Percentiles rank a stretch among this genome's conserved stretches.
phyloP scores from a whole-genome alignment of 2,329 filamentous ascomycete species.

The Ilyonectria robusta region DNA sequence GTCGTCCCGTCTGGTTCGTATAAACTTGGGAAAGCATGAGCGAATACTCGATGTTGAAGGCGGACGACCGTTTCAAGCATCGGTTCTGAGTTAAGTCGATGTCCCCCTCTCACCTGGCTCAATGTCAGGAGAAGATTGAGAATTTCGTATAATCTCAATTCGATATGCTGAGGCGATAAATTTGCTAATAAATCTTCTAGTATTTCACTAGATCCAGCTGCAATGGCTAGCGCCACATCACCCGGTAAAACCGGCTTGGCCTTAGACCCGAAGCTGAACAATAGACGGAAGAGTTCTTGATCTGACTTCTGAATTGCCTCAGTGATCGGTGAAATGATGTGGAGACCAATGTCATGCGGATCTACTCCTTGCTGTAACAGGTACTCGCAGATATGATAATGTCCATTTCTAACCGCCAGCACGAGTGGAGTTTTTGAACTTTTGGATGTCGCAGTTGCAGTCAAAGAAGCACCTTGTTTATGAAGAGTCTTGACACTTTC shows the following conservation, averaged over 20 bases:
- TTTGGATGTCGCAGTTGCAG: accelerated
- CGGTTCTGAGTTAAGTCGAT: neutral
- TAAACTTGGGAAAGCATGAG: neutral
- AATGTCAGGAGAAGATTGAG: neutral
- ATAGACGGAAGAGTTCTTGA: neutral
- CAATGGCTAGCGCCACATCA: neutral
- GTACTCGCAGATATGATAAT: neutral
- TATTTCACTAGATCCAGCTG: neutral
- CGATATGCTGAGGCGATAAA: neutral
- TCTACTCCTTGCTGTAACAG: neutral
- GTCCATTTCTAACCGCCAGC: neutral
- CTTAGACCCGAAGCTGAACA: neutral
- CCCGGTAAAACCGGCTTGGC: neutral
- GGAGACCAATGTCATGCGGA: accelerated
- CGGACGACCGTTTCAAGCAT: neutral
- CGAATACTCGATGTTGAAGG: neutral
- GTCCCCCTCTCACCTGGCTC: neutral
- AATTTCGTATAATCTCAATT: neutral
- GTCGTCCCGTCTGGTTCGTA: neutral
- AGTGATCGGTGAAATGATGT: neutral
- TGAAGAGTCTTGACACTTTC: neutral
- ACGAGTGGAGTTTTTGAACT: neutral
- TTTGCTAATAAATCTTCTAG: neutral
- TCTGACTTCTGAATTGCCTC: neutral
- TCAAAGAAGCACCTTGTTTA: neutral